Percentiles rank a stretch among this genome's conserved stretches.
Evolutionary conservation across 176 grass and related monocot genomes (phyloP).

Genomic region (Aegilops bicornis): DNA sequence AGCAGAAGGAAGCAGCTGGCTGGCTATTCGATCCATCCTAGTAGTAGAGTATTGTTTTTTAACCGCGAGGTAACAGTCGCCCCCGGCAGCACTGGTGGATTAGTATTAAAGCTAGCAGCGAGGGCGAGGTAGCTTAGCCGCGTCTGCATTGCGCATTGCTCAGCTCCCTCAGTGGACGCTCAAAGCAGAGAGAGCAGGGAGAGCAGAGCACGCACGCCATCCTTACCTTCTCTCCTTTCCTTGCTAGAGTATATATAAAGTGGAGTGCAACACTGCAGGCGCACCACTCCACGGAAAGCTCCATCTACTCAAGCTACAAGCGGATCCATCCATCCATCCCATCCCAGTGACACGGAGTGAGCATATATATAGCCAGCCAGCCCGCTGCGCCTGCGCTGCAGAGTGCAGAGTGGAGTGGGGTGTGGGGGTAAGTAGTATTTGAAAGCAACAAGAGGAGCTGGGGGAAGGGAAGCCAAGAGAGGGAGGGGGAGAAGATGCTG

Average conservation of each 20-base stretch:
- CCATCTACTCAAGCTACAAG: background rate
- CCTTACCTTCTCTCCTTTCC: background rate
- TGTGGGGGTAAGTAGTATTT: background rate
- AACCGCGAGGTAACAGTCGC: background rate
- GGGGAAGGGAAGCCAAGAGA: background rate
- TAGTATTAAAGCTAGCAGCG: too few species aligned
- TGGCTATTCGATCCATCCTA: too few species aligned
- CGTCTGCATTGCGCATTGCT: background rate
- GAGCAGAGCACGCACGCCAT: background rate
- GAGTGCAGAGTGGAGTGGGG: background rate
- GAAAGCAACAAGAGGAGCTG: background rate
- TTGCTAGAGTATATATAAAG: background rate
- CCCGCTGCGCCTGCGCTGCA: background rate
- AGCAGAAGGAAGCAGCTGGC: too few species aligned
- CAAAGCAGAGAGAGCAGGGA: too few species aligned
- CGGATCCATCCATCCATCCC: background rate
- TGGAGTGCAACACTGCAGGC: background rate
- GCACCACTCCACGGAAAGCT: background rate
- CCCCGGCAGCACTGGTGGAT: background rate
- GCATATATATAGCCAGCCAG: background rate
- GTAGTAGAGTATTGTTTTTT: background rate
- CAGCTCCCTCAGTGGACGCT: background rate
- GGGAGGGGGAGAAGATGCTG: conserved; percentile 31
- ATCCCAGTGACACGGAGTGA: too few species aligned
- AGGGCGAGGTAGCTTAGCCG: background rate